phyloP scores from a whole-genome alignment of 2,329 filamentous ascomycete genomes.

The Pyricularia pennisetigena region DNA sequence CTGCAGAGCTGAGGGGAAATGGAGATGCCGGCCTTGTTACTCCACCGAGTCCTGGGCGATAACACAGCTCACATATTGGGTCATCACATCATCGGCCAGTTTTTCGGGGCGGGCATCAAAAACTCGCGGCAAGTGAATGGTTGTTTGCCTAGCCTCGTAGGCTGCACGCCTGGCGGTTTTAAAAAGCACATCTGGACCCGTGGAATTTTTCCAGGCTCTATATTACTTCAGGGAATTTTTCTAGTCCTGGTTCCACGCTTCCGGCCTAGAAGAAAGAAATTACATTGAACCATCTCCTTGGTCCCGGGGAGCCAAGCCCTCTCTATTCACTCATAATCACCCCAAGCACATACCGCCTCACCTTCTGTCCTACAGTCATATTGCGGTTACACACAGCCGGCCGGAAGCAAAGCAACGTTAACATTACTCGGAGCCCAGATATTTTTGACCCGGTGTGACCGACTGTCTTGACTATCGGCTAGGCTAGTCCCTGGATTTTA shows the following conservation, averaged over 20 bases:
- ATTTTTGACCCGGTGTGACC: not conserved
- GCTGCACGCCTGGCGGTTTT: not conserved
- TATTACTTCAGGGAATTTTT: too few species aligned
- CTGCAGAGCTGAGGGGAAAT: not conserved
- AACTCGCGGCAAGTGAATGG: not conserved
- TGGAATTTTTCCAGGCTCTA: not conserved
- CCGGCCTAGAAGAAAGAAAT: not conserved
- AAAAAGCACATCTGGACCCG: not conserved
- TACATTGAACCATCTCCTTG: not conserved
- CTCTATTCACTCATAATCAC: not conserved
- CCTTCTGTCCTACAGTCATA: not conserved
- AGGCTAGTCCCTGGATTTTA: not conserved
- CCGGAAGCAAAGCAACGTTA: not conserved
- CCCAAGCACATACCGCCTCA: not conserved
- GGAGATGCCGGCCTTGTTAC: not conserved
- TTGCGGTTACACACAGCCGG: not conserved
- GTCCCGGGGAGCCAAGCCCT: too few species aligned
- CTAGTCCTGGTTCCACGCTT: not conserved
- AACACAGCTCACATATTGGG: not conserved
- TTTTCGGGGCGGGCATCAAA: not conserved
- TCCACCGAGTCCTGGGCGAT: not conserved
- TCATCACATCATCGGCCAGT: conserved; percentile 1
- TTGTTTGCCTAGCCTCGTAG: not conserved
- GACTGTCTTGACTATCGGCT: not conserved
- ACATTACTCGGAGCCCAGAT: not conserved